Conservation (phyloP, 208 protist genomes). For the Leishmania tarentolae region DNA sequence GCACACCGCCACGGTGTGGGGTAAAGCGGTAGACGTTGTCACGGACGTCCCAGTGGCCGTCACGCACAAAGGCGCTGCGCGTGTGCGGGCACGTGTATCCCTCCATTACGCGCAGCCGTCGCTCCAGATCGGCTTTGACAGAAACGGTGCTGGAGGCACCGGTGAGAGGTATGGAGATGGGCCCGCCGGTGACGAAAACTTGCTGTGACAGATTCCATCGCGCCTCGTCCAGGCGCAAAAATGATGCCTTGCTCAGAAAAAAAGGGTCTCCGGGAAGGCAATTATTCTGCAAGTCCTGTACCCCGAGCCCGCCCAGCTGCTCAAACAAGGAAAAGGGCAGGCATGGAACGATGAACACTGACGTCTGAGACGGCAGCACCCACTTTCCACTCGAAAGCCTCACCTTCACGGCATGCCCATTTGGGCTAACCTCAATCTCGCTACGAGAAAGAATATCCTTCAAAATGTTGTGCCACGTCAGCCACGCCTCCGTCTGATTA, state of each 20-base stretch:
- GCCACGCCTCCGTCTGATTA: neutral
- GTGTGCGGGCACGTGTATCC: slow-evolving; percentile 69
- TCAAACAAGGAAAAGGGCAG: slow-evolving; percentile 58
- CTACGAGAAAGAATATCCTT: slow-evolving; percentile 37
- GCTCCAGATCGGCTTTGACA: slow-evolving; percentile 47
- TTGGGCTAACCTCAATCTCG: slow-evolving; percentile 35
- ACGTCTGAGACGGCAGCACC: slow-evolving; percentile 33
- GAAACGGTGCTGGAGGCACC: slow-evolving; percentile 26
- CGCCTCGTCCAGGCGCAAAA: slow-evolving; percentile 35
- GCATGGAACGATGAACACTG: slow-evolving; percentile 62
- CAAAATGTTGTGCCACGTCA: slow-evolving; percentile 29
- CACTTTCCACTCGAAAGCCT: slow-evolving; percentile 28
- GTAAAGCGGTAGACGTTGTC: slow-evolving; percentile 56
- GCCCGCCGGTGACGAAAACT: slow-evolving; percentile 54
- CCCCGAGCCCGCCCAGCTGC: slow-evolving; percentile 21
- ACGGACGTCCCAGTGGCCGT: slow-evolving; percentile 58
- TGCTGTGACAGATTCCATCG: slow-evolving; percentile 23
- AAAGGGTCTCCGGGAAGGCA: slow-evolving; percentile 60
- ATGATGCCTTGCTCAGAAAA: slow-evolving; percentile 38
- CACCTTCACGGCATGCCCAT: slow-evolving; percentile 40
- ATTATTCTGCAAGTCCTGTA: slow-evolving; percentile 49
- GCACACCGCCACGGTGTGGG: slow-evolving; percentile 61
- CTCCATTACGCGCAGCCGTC: slow-evolving; percentile 66
- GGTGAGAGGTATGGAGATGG: slow-evolving; percentile 56
- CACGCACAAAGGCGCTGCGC: slow-evolving; percentile 57